A percentile compares a stretch with the other conserved stretches of the same genome.
Evolutionary conservation across 192 early-diverging fungal species (phyloP).

Genomic region (Entophlyctis luteolus): DNA sequence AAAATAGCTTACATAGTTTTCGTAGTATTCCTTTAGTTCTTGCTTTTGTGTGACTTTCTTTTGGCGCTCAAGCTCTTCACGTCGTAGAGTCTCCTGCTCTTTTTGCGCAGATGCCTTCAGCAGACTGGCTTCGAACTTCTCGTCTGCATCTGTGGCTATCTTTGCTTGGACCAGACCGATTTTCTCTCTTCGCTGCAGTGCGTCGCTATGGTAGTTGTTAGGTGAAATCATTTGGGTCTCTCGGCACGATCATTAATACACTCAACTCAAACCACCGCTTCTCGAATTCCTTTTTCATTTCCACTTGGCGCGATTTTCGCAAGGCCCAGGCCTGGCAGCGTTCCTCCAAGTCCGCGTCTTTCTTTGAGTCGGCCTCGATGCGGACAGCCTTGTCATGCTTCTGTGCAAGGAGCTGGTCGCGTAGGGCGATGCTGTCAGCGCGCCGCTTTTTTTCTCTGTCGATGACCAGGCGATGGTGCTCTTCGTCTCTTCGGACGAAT

Average conservation of each 20-base stretch:
- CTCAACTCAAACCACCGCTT: conserved; percentile 35
- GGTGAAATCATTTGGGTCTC: background rate
- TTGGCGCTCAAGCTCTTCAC: conserved; percentile 13
- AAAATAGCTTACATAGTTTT: conserved; percentile 17
- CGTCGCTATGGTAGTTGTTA: conserved; percentile 22
- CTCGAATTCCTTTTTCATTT: conserved; percentile 35
- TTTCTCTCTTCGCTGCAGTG: conserved; percentile 8
- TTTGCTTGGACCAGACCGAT: conserved; percentile 28
- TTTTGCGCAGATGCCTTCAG: conserved; percentile 25
- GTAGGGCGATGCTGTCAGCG: background rate
- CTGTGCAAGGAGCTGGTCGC: conserved; percentile 16
- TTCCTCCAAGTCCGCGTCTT: conserved; percentile 20
- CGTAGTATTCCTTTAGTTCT: conserved; percentile 26
- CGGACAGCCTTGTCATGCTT: background rate
- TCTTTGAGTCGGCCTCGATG: background rate
- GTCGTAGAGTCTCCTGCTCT: conserved; percentile 13
- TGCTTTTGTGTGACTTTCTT: conserved; percentile 2
- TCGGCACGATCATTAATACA: background rate
- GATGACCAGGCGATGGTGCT: background rate
- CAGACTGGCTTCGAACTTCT: conserved; percentile 31
- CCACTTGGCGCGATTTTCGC: conserved; percentile 30
- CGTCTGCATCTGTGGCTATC: conserved; percentile 13
- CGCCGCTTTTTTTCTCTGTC: background rate
- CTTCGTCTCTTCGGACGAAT: background rate
- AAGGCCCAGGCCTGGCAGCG: conserved; percentile 31